Evolutionary conservation across 129 eudicot species (phyloP).

Genomic region (Ambrosia trifida): DNA sequence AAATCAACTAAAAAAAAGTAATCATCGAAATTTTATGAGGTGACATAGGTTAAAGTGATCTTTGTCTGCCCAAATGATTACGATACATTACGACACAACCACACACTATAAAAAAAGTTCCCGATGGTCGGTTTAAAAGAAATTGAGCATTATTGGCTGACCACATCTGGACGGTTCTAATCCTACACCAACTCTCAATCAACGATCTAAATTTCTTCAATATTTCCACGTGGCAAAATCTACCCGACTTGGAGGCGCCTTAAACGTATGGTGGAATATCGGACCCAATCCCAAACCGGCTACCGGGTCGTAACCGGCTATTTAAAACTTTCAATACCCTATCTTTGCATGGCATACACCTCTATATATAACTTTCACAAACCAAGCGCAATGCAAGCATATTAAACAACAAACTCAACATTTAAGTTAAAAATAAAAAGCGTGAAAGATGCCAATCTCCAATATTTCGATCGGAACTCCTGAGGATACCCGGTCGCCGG

Average conservation of each 20-base stretch:
- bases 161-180: constrained; percentile 32
- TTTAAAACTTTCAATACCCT: not conserved
- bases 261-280: constrained; percentile 27
- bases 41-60: not conserved
- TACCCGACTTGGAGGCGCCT: constrained; percentile 48
- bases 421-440: not conserved
- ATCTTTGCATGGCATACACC: constrained; percentile 7
- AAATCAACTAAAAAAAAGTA: too few relatives aligned
- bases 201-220: constrained; percentile 15
- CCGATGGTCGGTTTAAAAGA: constrained; percentile 28
- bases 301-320: constrained; percentile 36
- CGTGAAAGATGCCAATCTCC: constrained; percentile 44
- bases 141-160: constrained; percentile 11
- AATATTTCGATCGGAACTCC: constrained; percentile 51
- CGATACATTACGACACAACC: constrained; percentile 1
- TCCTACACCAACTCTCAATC: constrained; percentile 16
- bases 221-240: constrained; percentile 46
- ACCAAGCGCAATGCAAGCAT: constrained; percentile 6
- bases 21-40: too few relatives aligned
- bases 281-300: constrained; percentile 20
- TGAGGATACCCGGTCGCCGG: constrained; percentile 56
- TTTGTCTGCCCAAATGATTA: constrained; percentile 14
- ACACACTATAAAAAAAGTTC: constrained; percentile 19
- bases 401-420: not conserved
- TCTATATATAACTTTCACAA: constrained; percentile 36